Percentiles rank a stretch among this genome's conserved stretches.
phyloP scores from a whole-genome alignment of 768 basidiomycete species.

The Erythrobasidium yunnanense region DNA sequence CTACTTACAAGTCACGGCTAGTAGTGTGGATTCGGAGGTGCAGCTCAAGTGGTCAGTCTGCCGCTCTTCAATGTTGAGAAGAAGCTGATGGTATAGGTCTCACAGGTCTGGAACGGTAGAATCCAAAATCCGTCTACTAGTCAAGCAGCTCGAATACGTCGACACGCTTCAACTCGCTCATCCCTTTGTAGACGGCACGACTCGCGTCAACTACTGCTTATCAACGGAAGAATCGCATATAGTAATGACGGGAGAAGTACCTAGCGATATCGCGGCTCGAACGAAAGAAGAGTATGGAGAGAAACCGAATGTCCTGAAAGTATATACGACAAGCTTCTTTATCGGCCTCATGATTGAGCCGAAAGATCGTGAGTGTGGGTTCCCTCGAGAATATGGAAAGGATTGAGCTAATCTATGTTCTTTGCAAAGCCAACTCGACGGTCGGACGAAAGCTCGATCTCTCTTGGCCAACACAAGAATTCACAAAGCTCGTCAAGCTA shows the following conservation, averaged over 20 bases:
- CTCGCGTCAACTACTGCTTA: slow-evolving; percentile 71
- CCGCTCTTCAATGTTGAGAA: not conserved
- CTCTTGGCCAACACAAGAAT: slow-evolving; percentile 90
- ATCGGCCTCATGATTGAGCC: slow-evolving; percentile 87
- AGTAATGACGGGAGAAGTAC: slow-evolving; percentile 78
- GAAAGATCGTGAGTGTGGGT: slow-evolving; percentile 56
- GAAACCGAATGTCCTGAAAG: slow-evolving; percentile 43
- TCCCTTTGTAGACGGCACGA: slow-evolving; percentile 89
- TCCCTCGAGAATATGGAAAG: not conserved
- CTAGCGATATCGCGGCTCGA: slow-evolving; percentile 58
- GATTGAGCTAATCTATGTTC: not conserved
- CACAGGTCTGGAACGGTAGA: slow-evolving; percentile 90
- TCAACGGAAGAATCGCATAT: slow-evolving; percentile 71
- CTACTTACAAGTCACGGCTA: slow-evolving; percentile 90
- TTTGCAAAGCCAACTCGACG: slow-evolving; percentile 9
- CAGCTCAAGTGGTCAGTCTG: slow-evolving; percentile 78
- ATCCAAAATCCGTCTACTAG: slow-evolving; percentile 84
- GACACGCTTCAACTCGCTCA: slow-evolving; percentile 84
- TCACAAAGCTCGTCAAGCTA: slow-evolving; percentile 79
- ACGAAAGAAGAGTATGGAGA: slow-evolving; percentile 67
- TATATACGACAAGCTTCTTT: slow-evolving; percentile 94
- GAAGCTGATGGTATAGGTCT: not conserved
- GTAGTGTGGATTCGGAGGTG: slow-evolving; percentile 66
- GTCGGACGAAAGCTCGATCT: slow-evolving; percentile 71
- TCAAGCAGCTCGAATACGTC: slow-evolving; percentile 94